A percentile compares a stretch with the other conserved stretches of the same genome.
Evolutionary conservation across 768 basidiomycete genomes (phyloP).

Genomic region (Kwoniella pini): DNA sequence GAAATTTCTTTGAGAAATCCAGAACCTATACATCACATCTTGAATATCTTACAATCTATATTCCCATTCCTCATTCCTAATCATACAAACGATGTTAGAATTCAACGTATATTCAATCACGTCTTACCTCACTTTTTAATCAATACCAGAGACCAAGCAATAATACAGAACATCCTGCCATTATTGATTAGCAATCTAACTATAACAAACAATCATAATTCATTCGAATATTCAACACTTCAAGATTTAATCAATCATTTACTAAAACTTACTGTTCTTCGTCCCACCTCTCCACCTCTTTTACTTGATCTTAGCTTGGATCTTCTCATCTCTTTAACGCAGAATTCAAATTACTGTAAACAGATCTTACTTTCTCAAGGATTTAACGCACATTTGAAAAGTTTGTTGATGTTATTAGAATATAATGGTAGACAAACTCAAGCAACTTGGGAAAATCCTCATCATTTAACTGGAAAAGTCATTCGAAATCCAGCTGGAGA

Average conservation of each 20-base stretch:
- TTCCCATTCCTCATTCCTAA: slow-evolving; percentile 29
- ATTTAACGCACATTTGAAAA: slow-evolving; percentile 34
- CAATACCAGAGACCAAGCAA: slow-evolving; percentile 41
- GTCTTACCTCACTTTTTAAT: slow-evolving; percentile 39
- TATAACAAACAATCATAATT: slow-evolving; percentile 3
- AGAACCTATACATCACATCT: slow-evolving; percentile 53
- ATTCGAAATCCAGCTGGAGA: slow-evolving; percentile 36
- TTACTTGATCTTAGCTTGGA: slow-evolving; percentile 69
- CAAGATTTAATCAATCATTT: slow-evolving; percentile 40
- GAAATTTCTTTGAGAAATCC: slow-evolving; percentile 40
- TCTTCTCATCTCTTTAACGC: slow-evolving; percentile 66
- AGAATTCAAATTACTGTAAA: slow-evolving; percentile 68
- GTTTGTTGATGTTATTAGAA: slow-evolving; percentile 29
- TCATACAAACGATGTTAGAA: not conserved
- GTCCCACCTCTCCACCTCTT: slow-evolving; percentile 53
- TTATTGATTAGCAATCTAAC: slow-evolving; percentile 38
- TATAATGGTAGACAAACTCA: slow-evolving; percentile 6
- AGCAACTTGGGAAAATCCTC: slow-evolving; percentile 1
- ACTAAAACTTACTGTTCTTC: slow-evolving; percentile 38
- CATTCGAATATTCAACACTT: slow-evolving; percentile 19
- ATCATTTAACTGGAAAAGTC: not conserved
- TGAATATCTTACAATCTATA: slow-evolving; percentile 51
- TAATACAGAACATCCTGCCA: slow-evolving; percentile 40
- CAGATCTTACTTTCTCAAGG: slow-evolving; percentile 53
- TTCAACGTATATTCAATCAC: slow-evolving; percentile 9